Conservation (phyloP, 192 early-diverging fungal genomes). For the Backusella parvicylindrica region DNA sequence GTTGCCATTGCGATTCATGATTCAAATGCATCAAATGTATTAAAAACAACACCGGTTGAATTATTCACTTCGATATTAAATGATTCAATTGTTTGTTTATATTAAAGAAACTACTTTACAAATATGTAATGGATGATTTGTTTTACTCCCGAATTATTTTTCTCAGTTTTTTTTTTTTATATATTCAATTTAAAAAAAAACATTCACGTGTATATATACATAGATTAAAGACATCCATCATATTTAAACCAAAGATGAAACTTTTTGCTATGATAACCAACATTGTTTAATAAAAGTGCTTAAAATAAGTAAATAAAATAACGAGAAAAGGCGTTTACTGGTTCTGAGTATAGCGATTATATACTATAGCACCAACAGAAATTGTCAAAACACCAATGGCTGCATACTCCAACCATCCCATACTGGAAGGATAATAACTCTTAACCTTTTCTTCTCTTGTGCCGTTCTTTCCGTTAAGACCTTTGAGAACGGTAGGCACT, state of each 20-base stretch:
- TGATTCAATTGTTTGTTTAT: too few species aligned
- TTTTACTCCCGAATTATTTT: too few species aligned
- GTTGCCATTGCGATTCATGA: background rate
- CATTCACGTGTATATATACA: too few species aligned
- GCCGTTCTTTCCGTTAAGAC: background rate
- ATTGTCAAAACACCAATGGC: background rate
- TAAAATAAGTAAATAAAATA: background rate
- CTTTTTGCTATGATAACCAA: too few species aligned
- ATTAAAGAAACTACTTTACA: too few species aligned
- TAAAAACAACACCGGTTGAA: background rate
- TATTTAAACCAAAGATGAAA: too few species aligned
- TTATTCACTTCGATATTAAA: too few species aligned
- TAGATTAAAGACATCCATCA: too few species aligned
- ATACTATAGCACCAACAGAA: constrained; percentile 13
- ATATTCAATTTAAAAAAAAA: too few species aligned
- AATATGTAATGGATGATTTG: too few species aligned
- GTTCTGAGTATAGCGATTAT: background rate
- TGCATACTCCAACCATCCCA: background rate
- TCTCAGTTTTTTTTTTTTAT: too few species aligned
- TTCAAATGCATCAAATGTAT: background rate
- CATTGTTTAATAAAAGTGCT: background rate
- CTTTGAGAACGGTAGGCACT: background rate
- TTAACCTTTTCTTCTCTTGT: background rate
- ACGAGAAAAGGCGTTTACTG: background rate
- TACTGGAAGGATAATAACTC: background rate